A percentile compares a stretch with the other conserved stretches of the same genome.
phyloP scores from a whole-genome alignment of 257 asterid genomes.

The Forsythia viridissima region DNA sequence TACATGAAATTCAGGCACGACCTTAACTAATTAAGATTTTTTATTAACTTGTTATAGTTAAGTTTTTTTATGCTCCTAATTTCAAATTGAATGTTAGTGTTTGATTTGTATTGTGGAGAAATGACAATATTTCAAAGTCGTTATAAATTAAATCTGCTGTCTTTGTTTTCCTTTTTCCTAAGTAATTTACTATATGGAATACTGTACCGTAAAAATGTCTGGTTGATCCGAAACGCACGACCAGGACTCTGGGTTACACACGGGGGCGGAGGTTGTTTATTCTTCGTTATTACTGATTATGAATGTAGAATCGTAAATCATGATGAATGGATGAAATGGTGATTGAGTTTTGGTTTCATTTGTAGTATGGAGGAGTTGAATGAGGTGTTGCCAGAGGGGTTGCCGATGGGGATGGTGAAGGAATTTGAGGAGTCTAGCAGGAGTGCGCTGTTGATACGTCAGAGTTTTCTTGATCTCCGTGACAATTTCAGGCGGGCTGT shows the following conservation, averaged over 20 bases:
- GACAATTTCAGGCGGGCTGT: conserved; percentile 78
- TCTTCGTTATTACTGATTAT: not conserved
- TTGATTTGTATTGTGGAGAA: not conserved
- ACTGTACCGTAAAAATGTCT: not conserved
- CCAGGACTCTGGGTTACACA: not conserved
- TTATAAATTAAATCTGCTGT: not conserved
- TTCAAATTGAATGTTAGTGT: not conserved
- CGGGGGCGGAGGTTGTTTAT: not conserved
- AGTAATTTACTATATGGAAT: not conserved
- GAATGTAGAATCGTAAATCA: not conserved
- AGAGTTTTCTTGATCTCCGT: conserved; percentile 79
- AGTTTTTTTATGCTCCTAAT: conserved; percentile 1
- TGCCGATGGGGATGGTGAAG: conserved; percentile 84
- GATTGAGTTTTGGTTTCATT: conserved; percentile 9
- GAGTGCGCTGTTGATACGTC: conserved; percentile 81
- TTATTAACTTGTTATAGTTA: not conserved
- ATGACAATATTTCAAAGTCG: not conserved
- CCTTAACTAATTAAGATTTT: not conserved
- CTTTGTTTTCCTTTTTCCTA: not conserved
- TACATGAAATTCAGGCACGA: conserved; percentile 75
- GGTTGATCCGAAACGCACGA: not conserved
- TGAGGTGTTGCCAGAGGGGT: conserved; percentile 77
- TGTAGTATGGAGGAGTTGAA: conserved; percentile 71
- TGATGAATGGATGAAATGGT: conserved; percentile 20
- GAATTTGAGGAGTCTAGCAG: conserved; percentile 90